Evolutionary conservation across 495 filamentous ascomycete species (phyloP).

Genomic region (Penicillium herquei): DNA sequence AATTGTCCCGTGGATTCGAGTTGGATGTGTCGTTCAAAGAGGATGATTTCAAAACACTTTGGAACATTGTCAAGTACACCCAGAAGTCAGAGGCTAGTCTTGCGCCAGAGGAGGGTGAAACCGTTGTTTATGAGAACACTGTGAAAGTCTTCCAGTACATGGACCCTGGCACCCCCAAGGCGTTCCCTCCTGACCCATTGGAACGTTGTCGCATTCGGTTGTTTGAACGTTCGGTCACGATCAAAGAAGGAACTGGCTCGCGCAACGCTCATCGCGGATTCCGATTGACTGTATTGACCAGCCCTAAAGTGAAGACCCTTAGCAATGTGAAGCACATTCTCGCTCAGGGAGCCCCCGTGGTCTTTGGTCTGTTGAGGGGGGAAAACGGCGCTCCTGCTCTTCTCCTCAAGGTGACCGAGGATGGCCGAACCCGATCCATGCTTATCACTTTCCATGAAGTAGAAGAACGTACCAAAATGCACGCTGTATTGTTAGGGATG

Average conservation of each 20-base stretch:
- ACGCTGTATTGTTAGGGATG: conserved; percentile 68
- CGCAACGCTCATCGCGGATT: conserved; percentile 72
- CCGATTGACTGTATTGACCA: conserved; percentile 71
- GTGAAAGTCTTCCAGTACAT: conserved; percentile 73
- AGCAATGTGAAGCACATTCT: conserved; percentile 68
- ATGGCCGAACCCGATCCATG: conserved; percentile 63
- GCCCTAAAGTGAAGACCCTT: conserved; percentile 69
- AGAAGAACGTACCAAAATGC: conserved; percentile 62
- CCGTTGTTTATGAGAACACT: conserved; percentile 58
- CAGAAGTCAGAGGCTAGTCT: conserved; percentile 67
- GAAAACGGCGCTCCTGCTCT: conserved; percentile 65
- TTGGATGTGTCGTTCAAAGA: conserved; percentile 67
- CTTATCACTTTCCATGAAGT: conserved; percentile 70
- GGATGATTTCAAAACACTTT: conserved; percentile 70
- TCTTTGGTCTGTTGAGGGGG: conserved; percentile 70
- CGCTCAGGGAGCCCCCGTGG: conserved; percentile 57
- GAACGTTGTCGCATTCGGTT: conserved; percentile 65
- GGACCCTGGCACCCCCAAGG: conserved; percentile 61
- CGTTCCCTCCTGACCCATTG: conserved; percentile 72
- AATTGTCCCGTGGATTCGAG: conserved; percentile 66
- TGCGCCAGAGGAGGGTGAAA: conserved; percentile 64
- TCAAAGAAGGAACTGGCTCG: conserved; percentile 64
- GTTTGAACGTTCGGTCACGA: conserved; percentile 64
- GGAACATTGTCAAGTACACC: conserved; percentile 79
- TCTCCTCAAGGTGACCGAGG: conserved; percentile 66